Conservation (phyloP, 441 rosid genomes). For the Euphorbia corollata region DNA sequence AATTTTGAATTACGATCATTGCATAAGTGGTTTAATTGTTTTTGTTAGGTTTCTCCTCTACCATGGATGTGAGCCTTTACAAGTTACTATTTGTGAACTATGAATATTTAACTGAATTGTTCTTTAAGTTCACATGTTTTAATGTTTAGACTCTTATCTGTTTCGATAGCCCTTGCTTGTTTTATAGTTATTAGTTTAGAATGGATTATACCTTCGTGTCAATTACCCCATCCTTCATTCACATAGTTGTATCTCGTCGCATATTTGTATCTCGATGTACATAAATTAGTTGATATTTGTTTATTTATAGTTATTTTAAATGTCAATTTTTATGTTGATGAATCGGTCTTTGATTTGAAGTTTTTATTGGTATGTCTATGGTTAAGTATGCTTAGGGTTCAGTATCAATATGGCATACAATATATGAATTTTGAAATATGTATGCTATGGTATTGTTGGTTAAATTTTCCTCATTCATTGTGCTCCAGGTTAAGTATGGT, state of each 20-base stretch:
- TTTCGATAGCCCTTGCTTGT: too few relatives aligned
- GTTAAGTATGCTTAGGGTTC: neutral
- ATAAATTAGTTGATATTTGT: too few relatives aligned
- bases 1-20: neutral
- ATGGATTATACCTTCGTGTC: neutral
- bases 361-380: neutral
- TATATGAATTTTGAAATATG: neutral
- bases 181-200: neutral
- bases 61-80: neutral
- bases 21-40: neutral
- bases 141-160: too few relatives aligned
- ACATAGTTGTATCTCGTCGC: too few relatives aligned
- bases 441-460: too few relatives aligned
- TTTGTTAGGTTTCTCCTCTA: neutral
- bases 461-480: neutral
- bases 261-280: too few relatives aligned
- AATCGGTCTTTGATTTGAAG: neutral
- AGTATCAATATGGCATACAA: neutral
- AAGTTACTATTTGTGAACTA: neutral
- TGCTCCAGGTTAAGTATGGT: constrained; percentile 59
- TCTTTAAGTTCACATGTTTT: too few relatives aligned
- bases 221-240: neutral
- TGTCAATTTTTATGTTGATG: neutral
- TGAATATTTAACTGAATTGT: neutral
- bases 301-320: too few relatives aligned